Conservation (phyloP, 2,329 filamentous ascomycete species). For the Verticillium zaregamsianum region DNA sequence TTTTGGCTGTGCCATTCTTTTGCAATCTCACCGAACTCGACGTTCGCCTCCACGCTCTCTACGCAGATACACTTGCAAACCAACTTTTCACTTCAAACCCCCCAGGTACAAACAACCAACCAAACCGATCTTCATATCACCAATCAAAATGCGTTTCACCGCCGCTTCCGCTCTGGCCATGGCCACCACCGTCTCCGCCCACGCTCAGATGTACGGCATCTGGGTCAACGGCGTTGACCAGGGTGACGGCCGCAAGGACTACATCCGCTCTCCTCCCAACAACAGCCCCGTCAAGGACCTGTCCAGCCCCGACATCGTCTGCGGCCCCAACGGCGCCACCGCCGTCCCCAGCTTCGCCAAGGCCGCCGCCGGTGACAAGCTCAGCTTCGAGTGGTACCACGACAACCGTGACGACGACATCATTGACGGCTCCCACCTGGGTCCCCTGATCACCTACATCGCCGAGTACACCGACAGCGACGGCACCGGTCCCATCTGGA, state of each 20-base stretch:
- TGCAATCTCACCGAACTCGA: constrained; percentile 1
- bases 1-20: constrained; percentile 6
- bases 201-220: constrained; percentile 41
- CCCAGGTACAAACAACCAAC: neutral
- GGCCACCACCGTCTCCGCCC: constrained; percentile 34
- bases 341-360: constrained; percentile 32
- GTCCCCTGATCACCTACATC: constrained; percentile 50
- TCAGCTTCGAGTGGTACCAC: constrained; percentile 49
- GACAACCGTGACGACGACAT: constrained; percentile 45
- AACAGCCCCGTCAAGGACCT: constrained; percentile 42
- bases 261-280: constrained; percentile 39
- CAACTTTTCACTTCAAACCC: neutral
- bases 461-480: constrained; percentile 35
- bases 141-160: constrained; percentile 29
- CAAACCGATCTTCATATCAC: neutral
- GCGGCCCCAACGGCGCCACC: constrained; percentile 37
- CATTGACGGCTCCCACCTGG: constrained; percentile 48
- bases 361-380: constrained; percentile 41
- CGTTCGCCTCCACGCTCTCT: constrained; percentile 3
- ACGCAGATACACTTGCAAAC: neutral
- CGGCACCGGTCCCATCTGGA: constrained; percentile 47
- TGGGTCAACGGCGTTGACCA: constrained; percentile 43
- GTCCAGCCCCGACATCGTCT: constrained; percentile 34
- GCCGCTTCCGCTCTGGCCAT: constrained; percentile 29
- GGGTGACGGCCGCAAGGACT: constrained; percentile 33